Conservation (phyloP, 169 alveolate species). For the Eimeria sp. region DNA sequence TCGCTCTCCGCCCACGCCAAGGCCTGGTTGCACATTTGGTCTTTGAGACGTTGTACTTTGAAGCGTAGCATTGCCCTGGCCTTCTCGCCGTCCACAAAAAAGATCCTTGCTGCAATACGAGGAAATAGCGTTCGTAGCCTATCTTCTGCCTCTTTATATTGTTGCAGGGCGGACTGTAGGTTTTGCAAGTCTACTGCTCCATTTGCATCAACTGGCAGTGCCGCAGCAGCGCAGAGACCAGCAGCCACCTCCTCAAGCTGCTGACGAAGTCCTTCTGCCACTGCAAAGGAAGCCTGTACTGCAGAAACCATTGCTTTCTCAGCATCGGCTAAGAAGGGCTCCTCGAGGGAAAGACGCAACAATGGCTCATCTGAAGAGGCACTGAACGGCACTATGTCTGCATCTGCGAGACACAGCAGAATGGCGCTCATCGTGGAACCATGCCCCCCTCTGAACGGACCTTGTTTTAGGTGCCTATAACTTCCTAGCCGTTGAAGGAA, state of each 20-base stretch:
- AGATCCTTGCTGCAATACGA: conserved; percentile 43
- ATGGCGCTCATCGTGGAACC: neutral
- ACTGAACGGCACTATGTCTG: conserved; percentile 51
- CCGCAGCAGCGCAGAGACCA: conserved; percentile 15
- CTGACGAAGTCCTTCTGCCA: conserved; percentile 48
- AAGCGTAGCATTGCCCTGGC: conserved; percentile 55
- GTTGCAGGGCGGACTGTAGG: conserved; percentile 7
- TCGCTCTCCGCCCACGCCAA: conserved; percentile 68
- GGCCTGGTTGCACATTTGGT: conserved; percentile 54
- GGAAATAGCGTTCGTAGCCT: conserved; percentile 15
- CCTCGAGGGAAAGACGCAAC: conserved; percentile 44
- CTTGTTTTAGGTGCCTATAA: neutral
- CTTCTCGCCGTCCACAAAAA: conserved; percentile 49
- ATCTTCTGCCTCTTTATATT: conserved; percentile 15
- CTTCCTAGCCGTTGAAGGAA: neutral
- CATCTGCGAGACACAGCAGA: conserved; percentile 33
- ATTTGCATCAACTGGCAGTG: conserved; percentile 13
- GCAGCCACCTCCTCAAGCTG: conserved; percentile 70
- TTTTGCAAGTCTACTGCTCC: neutral
- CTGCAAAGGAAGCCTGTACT: conserved; percentile 49
- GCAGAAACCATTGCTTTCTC: conserved; percentile 62
- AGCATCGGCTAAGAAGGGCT: conserved; percentile 54
- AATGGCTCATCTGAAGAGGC: conserved; percentile 51
- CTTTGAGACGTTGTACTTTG: neutral
- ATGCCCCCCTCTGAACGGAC: neutral